Conservation (phyloP, 2,329 filamentous ascomycete genomes). For the Cladophialophora exuberans region DNA sequence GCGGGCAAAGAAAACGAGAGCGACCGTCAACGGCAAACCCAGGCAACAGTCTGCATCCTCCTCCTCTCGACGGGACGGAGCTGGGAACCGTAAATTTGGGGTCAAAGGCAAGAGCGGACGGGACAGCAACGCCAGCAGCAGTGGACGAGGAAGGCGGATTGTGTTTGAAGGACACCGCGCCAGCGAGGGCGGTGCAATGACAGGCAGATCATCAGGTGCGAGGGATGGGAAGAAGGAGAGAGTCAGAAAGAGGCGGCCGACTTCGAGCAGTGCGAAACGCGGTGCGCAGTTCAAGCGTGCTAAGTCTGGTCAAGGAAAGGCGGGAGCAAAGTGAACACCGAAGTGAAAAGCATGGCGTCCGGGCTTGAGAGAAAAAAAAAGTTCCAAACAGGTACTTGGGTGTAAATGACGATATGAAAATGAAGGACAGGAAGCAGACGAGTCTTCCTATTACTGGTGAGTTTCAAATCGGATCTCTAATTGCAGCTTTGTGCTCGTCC, state of each 20-base stretch:
- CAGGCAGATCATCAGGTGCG: neutral
- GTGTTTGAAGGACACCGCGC: conserved; percentile 53
- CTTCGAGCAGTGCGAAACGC: neutral
- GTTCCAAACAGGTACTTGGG: too few relatives aligned
- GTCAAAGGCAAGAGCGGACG: neutral
- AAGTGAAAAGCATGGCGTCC: too few relatives aligned
- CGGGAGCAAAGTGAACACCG: too few relatives aligned
- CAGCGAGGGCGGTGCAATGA: neutral
- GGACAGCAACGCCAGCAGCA: neutral
- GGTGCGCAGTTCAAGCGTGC: conserved; percentile 4
- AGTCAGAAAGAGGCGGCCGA: conserved; percentile 1
- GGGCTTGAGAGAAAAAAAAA: too few relatives aligned
- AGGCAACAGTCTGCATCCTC: too few relatives aligned
- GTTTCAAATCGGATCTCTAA: too few relatives aligned
- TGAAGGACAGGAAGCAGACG: too few relatives aligned
- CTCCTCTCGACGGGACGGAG: conserved; percentile 28
- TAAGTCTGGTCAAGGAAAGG: neutral
- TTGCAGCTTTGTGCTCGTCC: too few relatives aligned
- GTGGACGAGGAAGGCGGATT: conserved; percentile 22
- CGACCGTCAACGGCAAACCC: conserved; percentile 30
- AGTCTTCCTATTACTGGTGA: too few relatives aligned
- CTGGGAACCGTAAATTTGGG: neutral
- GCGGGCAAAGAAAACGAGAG: conserved; percentile 68
- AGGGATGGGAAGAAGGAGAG: conserved; percentile 1
- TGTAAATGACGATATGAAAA: too few relatives aligned